Conservation (phyloP, 768 basidiomycete genomes). For the Xerocomellus chrysenteron region DNA sequence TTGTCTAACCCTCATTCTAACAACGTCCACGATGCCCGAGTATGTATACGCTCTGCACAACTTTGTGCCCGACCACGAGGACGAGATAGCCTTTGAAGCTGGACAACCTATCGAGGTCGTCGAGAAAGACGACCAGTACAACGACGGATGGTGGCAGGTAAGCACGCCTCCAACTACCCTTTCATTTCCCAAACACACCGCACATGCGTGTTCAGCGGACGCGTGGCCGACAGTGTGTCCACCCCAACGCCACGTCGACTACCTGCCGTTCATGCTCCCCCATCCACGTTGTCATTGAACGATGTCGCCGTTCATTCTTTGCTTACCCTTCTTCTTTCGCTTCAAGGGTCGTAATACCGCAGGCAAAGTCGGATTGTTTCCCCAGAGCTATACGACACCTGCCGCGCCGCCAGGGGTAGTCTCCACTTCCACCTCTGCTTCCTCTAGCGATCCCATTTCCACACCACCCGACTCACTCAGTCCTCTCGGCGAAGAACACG, state of each 20-base stretch:
- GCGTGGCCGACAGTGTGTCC: constrained; percentile 8
- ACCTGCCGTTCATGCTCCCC: constrained; percentile 2
- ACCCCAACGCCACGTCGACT: constrained; percentile 5
- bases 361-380: constrained; percentile 89
- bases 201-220: not conserved
- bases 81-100: constrained; percentile 82
- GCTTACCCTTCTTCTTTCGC: constrained; percentile 20
- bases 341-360: constrained; percentile 75
- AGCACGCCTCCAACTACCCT: constrained; percentile 2
- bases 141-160: constrained; percentile 96
- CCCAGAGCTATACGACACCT: constrained; percentile 79
- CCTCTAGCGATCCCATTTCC: constrained; percentile 23
- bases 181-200: constrained; percentile 11
- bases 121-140: constrained; percentile 90
- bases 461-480: constrained; percentile 35
- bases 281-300: constrained; percentile 20
- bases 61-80: constrained; percentile 89
- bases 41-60: constrained; percentile 88
- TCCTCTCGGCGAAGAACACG: constrained; percentile 48
- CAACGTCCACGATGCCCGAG: constrained; percentile 54
- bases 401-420: constrained; percentile 41
- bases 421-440: constrained; percentile 26
- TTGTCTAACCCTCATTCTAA: not conserved
- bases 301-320: constrained; percentile 26
- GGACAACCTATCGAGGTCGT: constrained; percentile 88